A percentile compares a stretch with the other conserved stretches of the same genome.
Conservation (phyloP, 2,329 filamentous ascomycete species). For the Fusarium torulosum region DNA sequence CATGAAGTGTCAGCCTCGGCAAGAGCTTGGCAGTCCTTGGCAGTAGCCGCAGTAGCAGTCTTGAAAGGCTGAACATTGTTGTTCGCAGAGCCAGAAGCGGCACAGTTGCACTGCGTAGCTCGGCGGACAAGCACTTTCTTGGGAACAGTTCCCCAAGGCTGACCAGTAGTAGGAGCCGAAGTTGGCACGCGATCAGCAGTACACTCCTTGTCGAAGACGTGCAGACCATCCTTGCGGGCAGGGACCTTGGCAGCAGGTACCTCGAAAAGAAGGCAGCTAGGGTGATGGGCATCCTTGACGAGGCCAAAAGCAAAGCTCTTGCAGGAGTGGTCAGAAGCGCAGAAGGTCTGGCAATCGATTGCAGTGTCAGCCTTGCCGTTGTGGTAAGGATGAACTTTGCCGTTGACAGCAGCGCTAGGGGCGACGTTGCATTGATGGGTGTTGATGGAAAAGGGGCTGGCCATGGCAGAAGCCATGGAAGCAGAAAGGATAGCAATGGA, state of each 20-base stretch:
- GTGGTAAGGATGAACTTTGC: conserved; percentile 2
- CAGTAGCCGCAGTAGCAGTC: conserved; percentile 8
- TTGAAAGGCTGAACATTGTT: conserved; percentile 3
- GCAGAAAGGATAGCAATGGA: conserved; percentile 7
- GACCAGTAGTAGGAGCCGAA: conserved; percentile 5
- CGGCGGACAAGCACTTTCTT: conserved; percentile 1
- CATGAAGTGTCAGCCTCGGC: conserved; percentile 8
- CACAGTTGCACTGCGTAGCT: conserved; percentile 16
- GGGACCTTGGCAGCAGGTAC: not conserved
- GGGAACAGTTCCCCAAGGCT: conserved; percentile 10
- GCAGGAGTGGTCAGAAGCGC: conserved; percentile 12
- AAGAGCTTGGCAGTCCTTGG: conserved; percentile 12
- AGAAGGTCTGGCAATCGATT: conserved; percentile 10
- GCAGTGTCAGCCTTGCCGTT: conserved; percentile 7
- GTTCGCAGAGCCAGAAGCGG: conserved; percentile 5
- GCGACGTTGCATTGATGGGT: conserved; percentile 10
- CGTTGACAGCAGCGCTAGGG: not conserved
- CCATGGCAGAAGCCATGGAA: conserved; percentile 10
- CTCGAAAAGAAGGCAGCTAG: conserved; percentile 11
- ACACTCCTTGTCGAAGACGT: conserved; percentile 17
- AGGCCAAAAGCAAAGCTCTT: conserved; percentile 16
- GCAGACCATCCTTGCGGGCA: conserved; percentile 12
- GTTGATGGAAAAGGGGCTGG: not conserved
- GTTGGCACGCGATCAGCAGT: conserved; percentile 1
- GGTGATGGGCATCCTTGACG: not conserved